Conservation (phyloP, 202 grass and related monocot genomes). For the Alloteropsis angusta region DNA sequence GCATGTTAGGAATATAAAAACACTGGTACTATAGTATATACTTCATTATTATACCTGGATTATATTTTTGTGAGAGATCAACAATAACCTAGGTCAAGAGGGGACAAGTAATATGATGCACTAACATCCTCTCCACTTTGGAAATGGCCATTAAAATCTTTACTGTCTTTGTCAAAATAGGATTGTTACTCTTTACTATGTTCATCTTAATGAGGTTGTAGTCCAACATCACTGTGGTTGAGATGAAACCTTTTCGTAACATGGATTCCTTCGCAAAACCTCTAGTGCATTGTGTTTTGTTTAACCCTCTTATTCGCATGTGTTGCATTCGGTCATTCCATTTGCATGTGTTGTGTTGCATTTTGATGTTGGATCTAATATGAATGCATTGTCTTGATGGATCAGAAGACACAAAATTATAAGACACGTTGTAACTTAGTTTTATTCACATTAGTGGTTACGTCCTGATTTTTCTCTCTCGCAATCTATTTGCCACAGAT, state of each 20-base stretch:
- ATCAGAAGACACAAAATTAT: not conserved
- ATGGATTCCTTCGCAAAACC: not conserved
- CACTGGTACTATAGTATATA: not conserved
- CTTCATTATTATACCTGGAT: not conserved
- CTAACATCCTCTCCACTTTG: not conserved
- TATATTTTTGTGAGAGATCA: not conserved
- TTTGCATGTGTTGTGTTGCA: not conserved
- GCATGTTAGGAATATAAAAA: not conserved
- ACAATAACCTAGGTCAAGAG: not conserved
- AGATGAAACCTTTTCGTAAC: not conserved
- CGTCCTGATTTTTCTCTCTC: not conserved
- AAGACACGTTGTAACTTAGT: not conserved
- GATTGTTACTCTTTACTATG: not conserved
- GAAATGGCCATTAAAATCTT: not conserved
- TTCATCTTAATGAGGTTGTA: not conserved
- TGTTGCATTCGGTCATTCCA: not conserved
- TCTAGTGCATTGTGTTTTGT: not conserved
- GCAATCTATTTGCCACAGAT: constrained; percentile 38
- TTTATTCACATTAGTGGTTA: not conserved
- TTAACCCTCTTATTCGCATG: not conserved
- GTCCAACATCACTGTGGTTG: not conserved
- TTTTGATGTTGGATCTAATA: not conserved
- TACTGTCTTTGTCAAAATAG: not conserved
- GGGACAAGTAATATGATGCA: not conserved
- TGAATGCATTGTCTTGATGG: not conserved